Evolutionary conservation across 176 grass and related monocot genomes (phyloP).

Genomic region (Oropetium thomaeum): DNA sequence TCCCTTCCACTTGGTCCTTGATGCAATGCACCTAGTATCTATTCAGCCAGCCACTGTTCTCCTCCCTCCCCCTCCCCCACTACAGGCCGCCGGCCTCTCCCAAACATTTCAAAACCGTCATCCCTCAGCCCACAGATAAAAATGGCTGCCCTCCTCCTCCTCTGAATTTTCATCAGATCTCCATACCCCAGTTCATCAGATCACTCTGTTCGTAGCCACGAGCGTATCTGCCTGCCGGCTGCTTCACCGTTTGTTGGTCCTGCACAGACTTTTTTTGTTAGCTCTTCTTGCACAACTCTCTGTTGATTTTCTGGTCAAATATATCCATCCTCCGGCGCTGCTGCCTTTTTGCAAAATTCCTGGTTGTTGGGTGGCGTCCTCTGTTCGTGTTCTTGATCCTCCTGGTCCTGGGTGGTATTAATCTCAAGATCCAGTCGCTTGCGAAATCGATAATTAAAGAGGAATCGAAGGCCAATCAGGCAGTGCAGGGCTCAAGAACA

Average conservation of each 20-base stretch:
- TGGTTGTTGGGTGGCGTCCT: neutral
- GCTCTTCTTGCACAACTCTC: conserved; percentile 14
- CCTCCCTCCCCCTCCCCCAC: neutral
- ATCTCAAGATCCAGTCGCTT: neutral
- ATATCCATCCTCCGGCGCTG: neutral
- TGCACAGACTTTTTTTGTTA: neutral
- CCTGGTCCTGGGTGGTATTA: neutral
- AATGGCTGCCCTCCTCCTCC: neutral
- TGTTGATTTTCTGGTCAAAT: neutral
- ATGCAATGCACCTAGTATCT: conserved; percentile 32
- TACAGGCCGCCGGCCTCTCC: neutral
- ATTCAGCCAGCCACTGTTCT: no score
- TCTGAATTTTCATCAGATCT: neutral
- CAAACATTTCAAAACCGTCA: conserved; percentile 25
- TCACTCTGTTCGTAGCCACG: neutral
- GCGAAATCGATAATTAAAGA: neutral
- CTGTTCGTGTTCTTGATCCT: conserved; percentile 14
- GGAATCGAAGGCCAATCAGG: neutral
- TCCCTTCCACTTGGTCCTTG: conserved; percentile 31
- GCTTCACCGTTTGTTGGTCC: neutral
- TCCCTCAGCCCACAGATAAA: conserved; percentile 21
- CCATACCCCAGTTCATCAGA: neutral
- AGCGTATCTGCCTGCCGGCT: neutral
- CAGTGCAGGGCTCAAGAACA: neutral
- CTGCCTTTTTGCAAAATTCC: conserved; percentile 10